Base-by-base conservation (phyloP, 805 yeast species). In the Pichia thaimueangensis region DNA sequence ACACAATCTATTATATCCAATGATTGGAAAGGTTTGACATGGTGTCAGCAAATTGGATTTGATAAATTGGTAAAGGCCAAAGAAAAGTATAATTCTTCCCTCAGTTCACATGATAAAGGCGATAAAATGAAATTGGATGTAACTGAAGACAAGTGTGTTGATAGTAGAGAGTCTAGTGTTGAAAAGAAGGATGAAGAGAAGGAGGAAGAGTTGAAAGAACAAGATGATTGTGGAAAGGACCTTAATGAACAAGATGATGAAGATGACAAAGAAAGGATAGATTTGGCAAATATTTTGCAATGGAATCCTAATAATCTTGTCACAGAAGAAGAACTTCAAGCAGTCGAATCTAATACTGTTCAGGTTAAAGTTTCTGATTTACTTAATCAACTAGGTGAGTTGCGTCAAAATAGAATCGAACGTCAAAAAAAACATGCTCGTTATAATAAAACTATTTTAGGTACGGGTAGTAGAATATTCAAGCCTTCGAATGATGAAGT, bases 41-140 rank as follows among this genome's bases (percentile, higher is more conserved):
- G 81, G 80, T 56, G 73, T 24, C 78, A 74, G 45, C 76, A 71
- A 51, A 61, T 70, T 33, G 82, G 82, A 1, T 69, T 69, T 41
- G 64, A 62, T 37, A 63, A 68, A 25, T 48, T 73, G 5, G 32
- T 42, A 15, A 58, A 49, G 9, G 42, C 44, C 10, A 48, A 49
- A 35, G 45, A 45, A n/a, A 47, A 39, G 25, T 48, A 50, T 11
- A 45, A 39, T 36, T 11, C 5, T 25, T 21, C 16, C 4, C 19
- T 36, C 7, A 24, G 16, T 19, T 31, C 22, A 8, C 16, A 35
- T 35, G 17, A 11, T 20, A 27, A 12, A 17, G 25, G n/a, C 28
- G 7, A 31, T 23, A 22, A 35, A 16, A 7, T 12, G 22, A 9
- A 22, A 12, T 9, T 23, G 32, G 27, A 28, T 10, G 13, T 22